These are phyloP conservation scores for Eucalyptus guilfoylei DNA, from an alignment of 345 rosid species.

Conservation along the genomic window DNA sequence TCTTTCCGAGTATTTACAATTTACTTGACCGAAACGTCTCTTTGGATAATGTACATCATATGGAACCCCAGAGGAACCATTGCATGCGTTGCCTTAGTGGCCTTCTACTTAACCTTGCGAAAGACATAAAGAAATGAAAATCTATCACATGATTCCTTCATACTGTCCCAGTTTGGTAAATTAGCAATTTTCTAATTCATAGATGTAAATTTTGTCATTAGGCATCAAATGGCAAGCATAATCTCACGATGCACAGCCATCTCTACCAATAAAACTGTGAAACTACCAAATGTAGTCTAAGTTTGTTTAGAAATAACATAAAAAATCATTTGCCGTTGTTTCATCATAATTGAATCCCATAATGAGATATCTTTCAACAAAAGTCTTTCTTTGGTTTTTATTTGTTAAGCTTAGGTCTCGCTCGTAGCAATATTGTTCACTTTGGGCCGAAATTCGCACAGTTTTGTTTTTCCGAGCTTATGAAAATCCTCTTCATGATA, in stretches of 20 bases:
- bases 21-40: not conserved
- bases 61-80: fast-evolving
- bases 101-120: not conserved
- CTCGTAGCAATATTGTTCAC: fast-evolving
- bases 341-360: fast-evolving
- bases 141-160: no score
- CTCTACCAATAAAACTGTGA: no score
- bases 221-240: no score
- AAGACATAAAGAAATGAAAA: no score
- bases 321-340: no score
- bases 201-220: no score
- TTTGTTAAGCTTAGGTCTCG: fast-evolving
- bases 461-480: fast-evolving
- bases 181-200: not conserved
- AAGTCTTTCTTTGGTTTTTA: no score
- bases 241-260: no score
- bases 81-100: not conserved
- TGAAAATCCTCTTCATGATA: fast-evolving
- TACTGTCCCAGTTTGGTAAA: fast-evolving
- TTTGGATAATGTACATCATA: not conserved
- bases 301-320: no score
- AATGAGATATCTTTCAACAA: fast-evolving
- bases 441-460: fast-evolving
- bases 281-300: no score
- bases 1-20: not conserved